phyloP scores from a whole-genome alignment of 2,329 filamentous ascomycete genomes.

The Nemania sp. region DNA sequence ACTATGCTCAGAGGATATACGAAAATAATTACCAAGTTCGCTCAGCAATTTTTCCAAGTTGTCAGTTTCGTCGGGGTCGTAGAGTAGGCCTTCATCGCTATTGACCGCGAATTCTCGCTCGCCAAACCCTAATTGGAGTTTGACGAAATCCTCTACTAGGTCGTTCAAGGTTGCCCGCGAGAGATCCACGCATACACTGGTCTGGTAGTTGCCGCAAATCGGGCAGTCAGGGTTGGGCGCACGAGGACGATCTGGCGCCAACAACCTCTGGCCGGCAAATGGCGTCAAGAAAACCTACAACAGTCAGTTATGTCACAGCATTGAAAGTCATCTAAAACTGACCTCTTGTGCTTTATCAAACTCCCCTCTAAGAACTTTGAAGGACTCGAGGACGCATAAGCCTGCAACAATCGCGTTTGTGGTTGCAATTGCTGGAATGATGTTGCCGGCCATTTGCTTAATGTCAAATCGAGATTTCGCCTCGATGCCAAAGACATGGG shows the following conservation, averaged over 20 bases:
- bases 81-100: constrained; percentile 76
- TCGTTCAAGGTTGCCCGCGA: constrained; percentile 75
- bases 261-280: constrained; percentile 59
- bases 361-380: constrained; percentile 81
- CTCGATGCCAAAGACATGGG: constrained; percentile 86
- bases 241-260: constrained; percentile 60
- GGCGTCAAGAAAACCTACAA: constrained; percentile 76
- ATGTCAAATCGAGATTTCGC: constrained; percentile 91
- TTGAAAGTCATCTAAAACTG: constrained; percentile 13
- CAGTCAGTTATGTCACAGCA: constrained; percentile 14
- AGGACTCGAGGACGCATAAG: constrained; percentile 87
- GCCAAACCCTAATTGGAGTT: constrained; percentile 71
- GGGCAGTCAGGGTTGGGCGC: constrained; percentile 80
- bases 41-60: constrained; percentile 79
- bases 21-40: constrained; percentile 64
- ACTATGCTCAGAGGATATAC: not conserved
- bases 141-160: constrained; percentile 75
- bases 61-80: constrained; percentile 86
- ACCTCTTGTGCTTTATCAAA: constrained; percentile 75
- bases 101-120: constrained; percentile 78
- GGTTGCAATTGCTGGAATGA: constrained; percentile 96
- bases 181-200: constrained; percentile 68
- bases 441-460: constrained; percentile 99
- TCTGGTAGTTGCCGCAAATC: constrained; percentile 77
- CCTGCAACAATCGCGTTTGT: constrained; percentile 96